Percentiles rank a stretch among this genome's conserved stretches.
Conservation (phyloP, 169 alveolate species). For the Plasmodium gaboni region DNA sequence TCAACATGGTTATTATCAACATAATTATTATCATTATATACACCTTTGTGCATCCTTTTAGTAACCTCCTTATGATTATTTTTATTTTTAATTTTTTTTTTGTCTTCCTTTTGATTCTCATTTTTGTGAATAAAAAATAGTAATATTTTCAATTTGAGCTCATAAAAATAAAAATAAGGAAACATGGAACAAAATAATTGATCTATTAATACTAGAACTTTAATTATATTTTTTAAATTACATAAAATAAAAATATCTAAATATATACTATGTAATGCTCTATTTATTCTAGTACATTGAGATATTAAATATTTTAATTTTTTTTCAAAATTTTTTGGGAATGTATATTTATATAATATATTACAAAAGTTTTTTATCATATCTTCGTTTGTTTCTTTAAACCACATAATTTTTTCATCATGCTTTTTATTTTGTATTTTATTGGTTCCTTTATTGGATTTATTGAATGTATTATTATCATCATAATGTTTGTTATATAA, state of each 20-base stretch:
- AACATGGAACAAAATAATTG: slow-evolving; percentile 25
- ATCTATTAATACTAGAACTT: slow-evolving; percentile 50
- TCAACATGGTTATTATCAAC: not conserved
- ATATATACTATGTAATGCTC: slow-evolving; percentile 60
- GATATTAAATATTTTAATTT: slow-evolving; percentile 20
- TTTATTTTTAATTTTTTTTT: not conserved
- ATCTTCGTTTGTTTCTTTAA: slow-evolving; percentile 66
- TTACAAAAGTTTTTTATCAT: slow-evolving; percentile 6
- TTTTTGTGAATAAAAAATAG: slow-evolving; percentile 20
- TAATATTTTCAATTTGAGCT: slow-evolving; percentile 50
- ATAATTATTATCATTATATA: not conserved
- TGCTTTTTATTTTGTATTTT: not conserved
- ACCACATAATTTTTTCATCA: slow-evolving; percentile 17
- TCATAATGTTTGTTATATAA: too few species aligned
- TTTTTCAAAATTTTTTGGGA: slow-evolving; percentile 21
- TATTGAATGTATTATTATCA: too few species aligned
- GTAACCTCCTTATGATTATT: not conserved
- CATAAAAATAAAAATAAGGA: slow-evolving; percentile 67
- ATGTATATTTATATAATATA: slow-evolving; percentile 10
- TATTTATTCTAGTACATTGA: slow-evolving; percentile 24
- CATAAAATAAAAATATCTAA: slow-evolving; percentile 48
- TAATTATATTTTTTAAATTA: slow-evolving; percentile 35
- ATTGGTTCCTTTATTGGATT: not conserved
- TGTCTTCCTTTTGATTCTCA: not conserved
- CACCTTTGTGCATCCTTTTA: not conserved